These are phyloP conservation scores for Cajanus cajan DNA, from an alignment of 306 rosid genomes.

Conservation along the genomic window DNA sequence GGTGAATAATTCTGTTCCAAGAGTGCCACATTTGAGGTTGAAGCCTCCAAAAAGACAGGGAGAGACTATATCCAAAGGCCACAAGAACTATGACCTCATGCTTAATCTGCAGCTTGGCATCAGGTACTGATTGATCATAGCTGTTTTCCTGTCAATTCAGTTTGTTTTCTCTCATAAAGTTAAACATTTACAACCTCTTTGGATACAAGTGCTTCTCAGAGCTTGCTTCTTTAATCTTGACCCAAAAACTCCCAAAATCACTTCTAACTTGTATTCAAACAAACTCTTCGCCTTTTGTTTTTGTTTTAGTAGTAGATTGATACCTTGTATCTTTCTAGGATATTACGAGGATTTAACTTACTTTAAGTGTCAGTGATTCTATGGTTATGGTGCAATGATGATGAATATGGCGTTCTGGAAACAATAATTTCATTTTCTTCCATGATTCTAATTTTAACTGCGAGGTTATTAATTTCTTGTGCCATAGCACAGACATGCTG, in stretches of 20 bases:
- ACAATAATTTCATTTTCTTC: not conserved
- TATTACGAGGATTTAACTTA: slow-evolving; percentile 13
- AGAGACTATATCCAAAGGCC: slow-evolving; percentile 80
- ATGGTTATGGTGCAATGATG: slow-evolving; percentile 20
- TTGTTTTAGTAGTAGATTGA: not conserved
- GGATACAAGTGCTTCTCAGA: no score
- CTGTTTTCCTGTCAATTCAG: slow-evolving; percentile 13
- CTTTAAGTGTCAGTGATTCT: not conserved
- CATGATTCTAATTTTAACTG: slow-evolving; percentile 43
- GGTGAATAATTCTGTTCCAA: slow-evolving; percentile 32
- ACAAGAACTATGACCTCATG: slow-evolving; percentile 91
- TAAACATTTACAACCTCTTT: no score
- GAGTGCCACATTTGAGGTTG: slow-evolving; percentile 36
- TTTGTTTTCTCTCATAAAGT: not conserved
- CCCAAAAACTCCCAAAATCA: no score
- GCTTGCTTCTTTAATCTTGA: no score
- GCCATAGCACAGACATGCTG: slow-evolving; percentile 98
- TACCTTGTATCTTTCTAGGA: slow-evolving; percentile 20
- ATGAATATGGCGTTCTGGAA: slow-evolving; percentile 13
- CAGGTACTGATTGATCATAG: slow-evolving; percentile 64
- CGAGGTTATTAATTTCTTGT: slow-evolving; percentile 54
- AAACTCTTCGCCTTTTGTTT: not conserved
- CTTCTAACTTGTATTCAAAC: no score
- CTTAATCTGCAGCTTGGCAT: slow-evolving; percentile 96
- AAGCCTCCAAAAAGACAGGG: slow-evolving; percentile 71